Percentiles rank a stretch among this genome's conserved stretches.
Evolutionary conservation across 2,329 filamentous ascomycete species (phyloP).

Genomic region (Phyllosticta capitalensis): DNA sequence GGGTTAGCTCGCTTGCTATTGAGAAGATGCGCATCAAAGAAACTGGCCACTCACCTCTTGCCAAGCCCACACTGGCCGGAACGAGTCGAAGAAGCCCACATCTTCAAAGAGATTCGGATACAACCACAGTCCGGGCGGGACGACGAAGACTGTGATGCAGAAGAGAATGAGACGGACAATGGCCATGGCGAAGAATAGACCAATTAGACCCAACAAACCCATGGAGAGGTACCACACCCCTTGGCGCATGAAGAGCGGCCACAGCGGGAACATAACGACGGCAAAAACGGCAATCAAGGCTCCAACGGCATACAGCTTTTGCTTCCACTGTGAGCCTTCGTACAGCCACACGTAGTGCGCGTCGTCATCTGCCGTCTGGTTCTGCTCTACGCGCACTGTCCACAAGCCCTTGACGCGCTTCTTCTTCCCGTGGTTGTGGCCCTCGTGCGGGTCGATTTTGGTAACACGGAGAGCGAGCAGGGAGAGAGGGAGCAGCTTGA

Average conservation of each 20-base stretch:
- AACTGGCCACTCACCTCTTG: constrained; percentile 61
- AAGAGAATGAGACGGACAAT: constrained; percentile 95
- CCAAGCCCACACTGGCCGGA: constrained; percentile 95
- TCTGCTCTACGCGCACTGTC: constrained; percentile 91
- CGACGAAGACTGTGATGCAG: constrained; percentile 77
- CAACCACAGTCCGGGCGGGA: constrained; percentile 87
- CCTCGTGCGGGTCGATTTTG: constrained; percentile 70
- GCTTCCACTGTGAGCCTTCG: constrained; percentile 87
- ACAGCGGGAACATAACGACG: constrained; percentile 89
- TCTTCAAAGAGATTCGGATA: constrained; percentile 98
- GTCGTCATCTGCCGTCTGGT: constrained; percentile 79
- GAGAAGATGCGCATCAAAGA: neutral
- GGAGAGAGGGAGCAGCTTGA: constrained; percentile 90
- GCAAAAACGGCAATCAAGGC: constrained; percentile 77
- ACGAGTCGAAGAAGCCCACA: constrained; percentile 95
- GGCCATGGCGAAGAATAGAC: constrained; percentile 93
- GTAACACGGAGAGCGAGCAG: constrained; percentile 84
- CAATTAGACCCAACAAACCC: constrained; percentile 81
- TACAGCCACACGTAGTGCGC: constrained; percentile 97
- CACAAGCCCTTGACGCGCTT: constrained; percentile 94
- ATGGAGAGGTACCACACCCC: constrained; percentile 97
- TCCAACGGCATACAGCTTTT: constrained; percentile 79
- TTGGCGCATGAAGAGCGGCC: constrained; percentile 82
- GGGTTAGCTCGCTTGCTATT: neutral
- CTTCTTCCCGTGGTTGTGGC: constrained; percentile 50